A percentile compares a stretch with the other conserved stretches of the same genome.
Conservation (phyloP, 768 basidiomycete species). For the Hygrophorus pudorinus region DNA sequence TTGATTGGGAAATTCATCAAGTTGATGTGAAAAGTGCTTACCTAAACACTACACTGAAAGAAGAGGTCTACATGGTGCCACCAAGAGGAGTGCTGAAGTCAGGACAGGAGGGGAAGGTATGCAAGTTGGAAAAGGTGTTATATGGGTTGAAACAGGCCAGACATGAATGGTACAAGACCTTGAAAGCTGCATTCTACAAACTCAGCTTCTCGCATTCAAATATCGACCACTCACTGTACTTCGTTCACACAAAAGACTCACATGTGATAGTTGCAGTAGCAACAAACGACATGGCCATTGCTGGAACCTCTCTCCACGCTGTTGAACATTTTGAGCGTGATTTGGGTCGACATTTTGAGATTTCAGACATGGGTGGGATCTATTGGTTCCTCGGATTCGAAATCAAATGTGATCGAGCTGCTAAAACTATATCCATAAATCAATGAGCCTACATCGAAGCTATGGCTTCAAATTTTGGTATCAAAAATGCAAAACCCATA, state of each 20-base stretch:
- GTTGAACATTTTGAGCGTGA: too few species aligned
- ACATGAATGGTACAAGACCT: conserved; percentile 7
- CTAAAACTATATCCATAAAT: conserved; percentile 15
- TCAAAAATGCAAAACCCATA: conserved; percentile 16
- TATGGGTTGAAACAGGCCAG: conserved; percentile 12
- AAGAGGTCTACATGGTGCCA: conserved; percentile 24
- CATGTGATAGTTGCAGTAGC: conserved; percentile 10
- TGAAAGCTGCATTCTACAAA: conserved; percentile 4
- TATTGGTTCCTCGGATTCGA: conserved; percentile 22
- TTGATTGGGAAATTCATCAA: conserved; percentile 4
- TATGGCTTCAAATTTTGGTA: conserved; percentile 19
- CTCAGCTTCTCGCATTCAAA: conserved; percentile 9
- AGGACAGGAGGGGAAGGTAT: conserved; percentile 4
- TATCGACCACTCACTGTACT: conserved; percentile 15
- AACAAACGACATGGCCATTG: conserved; percentile 18
- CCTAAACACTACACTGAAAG: conserved; percentile 13
- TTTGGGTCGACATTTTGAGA: too few species aligned
- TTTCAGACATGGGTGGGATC: too few species aligned
- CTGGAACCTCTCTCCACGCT: conserved; percentile 6
- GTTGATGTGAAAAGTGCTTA: conserved; percentile 21
- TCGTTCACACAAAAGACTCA: conserved; percentile 4
- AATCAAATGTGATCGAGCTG: conserved; percentile 10
- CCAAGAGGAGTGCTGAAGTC: conserved; percentile 12
- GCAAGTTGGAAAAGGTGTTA: conserved; percentile 3
- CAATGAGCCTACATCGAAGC: conserved; percentile 18